Conservation (phyloP, 306 rosid species). For the Prunus dulcis region DNA sequence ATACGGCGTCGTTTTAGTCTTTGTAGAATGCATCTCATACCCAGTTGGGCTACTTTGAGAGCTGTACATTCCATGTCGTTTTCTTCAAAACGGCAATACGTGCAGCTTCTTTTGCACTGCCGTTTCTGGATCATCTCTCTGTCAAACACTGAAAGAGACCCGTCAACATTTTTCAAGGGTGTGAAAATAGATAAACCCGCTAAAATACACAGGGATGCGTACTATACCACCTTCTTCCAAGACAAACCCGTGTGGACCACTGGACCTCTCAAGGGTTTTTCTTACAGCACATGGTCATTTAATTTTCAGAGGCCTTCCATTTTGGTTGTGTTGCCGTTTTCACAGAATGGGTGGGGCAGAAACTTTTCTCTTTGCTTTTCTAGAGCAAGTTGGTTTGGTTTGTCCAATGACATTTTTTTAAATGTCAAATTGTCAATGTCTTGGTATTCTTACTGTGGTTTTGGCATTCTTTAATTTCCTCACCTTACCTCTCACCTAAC, state of each 20-base stretch:
- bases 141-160: neutral
- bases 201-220: neutral
- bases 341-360: neutral
- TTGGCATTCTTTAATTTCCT: neutral
- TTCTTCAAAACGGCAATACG: constrained; percentile 8
- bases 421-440: neutral
- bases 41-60: constrained; percentile 11
- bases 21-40: neutral
- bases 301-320: neutral
- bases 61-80: constrained; percentile 36
- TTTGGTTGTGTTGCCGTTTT: constrained; percentile 27
- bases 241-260: constrained; percentile 11
- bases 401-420: neutral
- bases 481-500: neutral
- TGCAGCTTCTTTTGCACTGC: neutral
- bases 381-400: neutral
- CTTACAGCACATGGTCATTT: neutral
- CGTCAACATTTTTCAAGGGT: neutral
- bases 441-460: neutral
- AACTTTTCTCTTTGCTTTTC: neutral
- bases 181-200: neutral
- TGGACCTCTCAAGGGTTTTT: neutral
- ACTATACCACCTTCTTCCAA: neutral
- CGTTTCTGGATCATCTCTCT: too few species aligned
- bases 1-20: constrained; percentile 1